A percentile compares a stretch with the other conserved stretches of the same genome.
phyloP scores from a whole-genome alignment of 768 basidiomycete genomes.

The Tricholoma sp. region DNA sequence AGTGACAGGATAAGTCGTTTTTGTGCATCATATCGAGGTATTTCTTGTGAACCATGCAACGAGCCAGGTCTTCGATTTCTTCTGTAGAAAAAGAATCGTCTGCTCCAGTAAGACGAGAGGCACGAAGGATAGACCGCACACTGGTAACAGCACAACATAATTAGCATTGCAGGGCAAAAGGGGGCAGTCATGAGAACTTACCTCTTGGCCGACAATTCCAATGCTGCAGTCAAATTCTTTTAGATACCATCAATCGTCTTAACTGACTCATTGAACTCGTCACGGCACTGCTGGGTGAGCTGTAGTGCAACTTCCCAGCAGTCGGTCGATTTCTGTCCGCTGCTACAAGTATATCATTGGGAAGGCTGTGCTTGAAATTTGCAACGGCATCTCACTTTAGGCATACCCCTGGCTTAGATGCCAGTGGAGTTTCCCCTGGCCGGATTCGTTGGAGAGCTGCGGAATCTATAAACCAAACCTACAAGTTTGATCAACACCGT shows the following conservation, averaged over 20 bases:
- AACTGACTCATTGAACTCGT: slow-evolving; percentile 6
- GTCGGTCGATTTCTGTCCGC: slow-evolving; percentile 9
- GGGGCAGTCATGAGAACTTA: not conserved
- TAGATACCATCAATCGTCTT: slow-evolving; percentile 3
- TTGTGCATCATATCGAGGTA: not conserved
- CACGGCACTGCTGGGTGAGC: slow-evolving; percentile 2
- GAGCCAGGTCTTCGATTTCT: slow-evolving; percentile 9
- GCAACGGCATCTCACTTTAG: not conserved
- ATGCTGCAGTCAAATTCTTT: slow-evolving; percentile 3
- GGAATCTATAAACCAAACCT: not conserved
- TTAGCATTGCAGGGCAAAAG: not conserved
- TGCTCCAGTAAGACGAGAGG: slow-evolving; percentile 8
- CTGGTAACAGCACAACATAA: not conserved
- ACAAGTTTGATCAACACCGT: not conserved
- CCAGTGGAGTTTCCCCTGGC: not conserved
- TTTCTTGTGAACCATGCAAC: slow-evolving; percentile 1
- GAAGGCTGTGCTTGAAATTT: slow-evolving; percentile 1
- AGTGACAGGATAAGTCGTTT: not conserved
- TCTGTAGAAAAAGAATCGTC: not conserved
- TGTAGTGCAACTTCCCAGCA: slow-evolving; percentile 6
- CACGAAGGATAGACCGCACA: slow-evolving; percentile 9
- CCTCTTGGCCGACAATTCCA: slow-evolving; percentile 9
- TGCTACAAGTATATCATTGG: not conserved
- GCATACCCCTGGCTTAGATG: not conserved
- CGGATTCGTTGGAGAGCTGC: not conserved